These are phyloP conservation scores for Aspergillus tanneri DNA, from an alignment of 2,329 filamentous ascomycete genomes.

Conservation along the genomic window DNA sequence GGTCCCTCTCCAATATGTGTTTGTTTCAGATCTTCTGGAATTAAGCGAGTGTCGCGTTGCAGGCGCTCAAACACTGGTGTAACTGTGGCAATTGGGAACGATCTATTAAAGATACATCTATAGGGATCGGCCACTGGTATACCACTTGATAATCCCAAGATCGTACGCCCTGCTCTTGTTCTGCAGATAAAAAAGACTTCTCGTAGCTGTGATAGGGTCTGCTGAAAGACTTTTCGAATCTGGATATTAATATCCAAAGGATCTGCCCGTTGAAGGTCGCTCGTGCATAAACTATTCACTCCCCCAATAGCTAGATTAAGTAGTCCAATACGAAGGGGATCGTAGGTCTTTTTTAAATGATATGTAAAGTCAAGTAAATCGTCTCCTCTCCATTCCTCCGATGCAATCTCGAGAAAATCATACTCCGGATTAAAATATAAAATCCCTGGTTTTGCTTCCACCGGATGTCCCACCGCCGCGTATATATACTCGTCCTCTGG, in stretches of 20 bases:
- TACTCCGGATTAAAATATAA: background rate
- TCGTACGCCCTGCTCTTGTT: background rate
- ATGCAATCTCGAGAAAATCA: background rate
- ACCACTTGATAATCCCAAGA: background rate
- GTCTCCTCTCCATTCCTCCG: background rate
- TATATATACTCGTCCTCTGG: background rate
- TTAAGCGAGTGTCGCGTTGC: background rate
- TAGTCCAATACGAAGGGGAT: background rate
- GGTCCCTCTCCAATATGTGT: background rate
- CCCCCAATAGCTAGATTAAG: background rate
- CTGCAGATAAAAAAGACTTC: background rate
- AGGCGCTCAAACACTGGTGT: background rate
- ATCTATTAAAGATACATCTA: background rate
- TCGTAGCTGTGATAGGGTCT: background rate
- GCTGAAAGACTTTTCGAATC: background rate
- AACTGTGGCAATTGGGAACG: background rate
- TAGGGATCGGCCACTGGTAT: background rate
- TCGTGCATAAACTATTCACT: background rate
- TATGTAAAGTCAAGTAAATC: background rate
- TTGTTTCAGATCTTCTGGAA: background rate
- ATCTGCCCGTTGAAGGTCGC: background rate
- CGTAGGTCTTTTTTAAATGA: background rate
- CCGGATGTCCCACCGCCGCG: background rate
- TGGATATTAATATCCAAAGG: background rate
- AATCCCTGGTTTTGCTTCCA: background rate